These are phyloP conservation scores for Dothistroma septosporum DNA, from an alignment of 2,329 filamentous ascomycete species.

Conservation along the genomic window DNA sequence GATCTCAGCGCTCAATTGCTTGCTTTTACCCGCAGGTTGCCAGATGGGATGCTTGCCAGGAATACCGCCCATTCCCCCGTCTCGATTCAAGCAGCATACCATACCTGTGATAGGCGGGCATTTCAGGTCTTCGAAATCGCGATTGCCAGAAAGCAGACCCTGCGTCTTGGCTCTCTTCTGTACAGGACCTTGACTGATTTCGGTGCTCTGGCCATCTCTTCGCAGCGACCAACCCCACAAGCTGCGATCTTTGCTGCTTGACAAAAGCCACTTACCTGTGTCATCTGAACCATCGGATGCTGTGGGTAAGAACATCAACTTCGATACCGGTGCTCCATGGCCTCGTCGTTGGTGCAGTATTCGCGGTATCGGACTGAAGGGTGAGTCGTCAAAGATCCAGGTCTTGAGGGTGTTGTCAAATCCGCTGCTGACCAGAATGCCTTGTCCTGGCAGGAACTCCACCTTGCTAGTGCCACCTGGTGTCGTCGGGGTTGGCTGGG, in stretches of 20 bases:
- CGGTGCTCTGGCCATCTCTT: conserved; percentile 86
- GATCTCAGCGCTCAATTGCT: conserved; percentile 65
- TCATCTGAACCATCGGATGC: conserved; percentile 86
- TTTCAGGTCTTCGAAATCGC: conserved; percentile 62
- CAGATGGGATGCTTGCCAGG: conserved; percentile 75
- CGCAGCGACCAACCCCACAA: conserved; percentile 96
- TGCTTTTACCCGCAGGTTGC: conserved; percentile 62
- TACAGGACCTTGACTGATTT: conserved; percentile 86
- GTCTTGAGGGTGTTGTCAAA: conserved; percentile 90
- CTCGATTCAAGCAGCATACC: conserved; percentile 85
- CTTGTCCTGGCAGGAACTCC: conserved; percentile 85
- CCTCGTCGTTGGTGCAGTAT: conserved; percentile 82
- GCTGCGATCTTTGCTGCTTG: conserved; percentile 82
- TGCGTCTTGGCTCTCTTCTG: conserved; percentile 85
- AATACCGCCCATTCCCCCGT: conserved; percentile 85
- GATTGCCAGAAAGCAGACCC: conserved; percentile 55
- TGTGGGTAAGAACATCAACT: conserved; percentile 77
- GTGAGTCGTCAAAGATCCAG: conserved; percentile 92
- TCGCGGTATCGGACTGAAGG: conserved; percentile 81
- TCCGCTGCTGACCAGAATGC: conserved; percentile 84
- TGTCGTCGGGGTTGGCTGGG: conserved; percentile 67
- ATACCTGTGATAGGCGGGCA: conserved; percentile 89
- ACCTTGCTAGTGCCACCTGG: conserved; percentile 78
- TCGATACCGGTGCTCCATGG: conserved; percentile 80
- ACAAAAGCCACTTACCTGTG: conserved; percentile 89